Conservation (phyloP, 106 monocot genomes). For the Dendrobium officinale region DNA sequence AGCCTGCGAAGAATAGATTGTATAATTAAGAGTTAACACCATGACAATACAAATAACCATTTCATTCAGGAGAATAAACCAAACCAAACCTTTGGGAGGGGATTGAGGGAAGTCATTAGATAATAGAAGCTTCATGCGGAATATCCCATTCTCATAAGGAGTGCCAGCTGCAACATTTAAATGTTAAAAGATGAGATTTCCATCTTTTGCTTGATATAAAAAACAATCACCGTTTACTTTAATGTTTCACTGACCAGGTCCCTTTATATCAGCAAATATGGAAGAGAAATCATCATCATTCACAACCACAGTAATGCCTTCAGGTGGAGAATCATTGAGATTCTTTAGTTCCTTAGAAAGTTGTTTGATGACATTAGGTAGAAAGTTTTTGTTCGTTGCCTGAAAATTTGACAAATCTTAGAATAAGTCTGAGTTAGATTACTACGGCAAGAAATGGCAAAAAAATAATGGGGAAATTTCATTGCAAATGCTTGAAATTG, state of each 20-base stretch:
- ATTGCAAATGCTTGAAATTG: neutral
- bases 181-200: neutral
- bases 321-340: slow-evolving; percentile 90
- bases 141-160: slow-evolving; percentile 92
- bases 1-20: slow-evolving; percentile 39
- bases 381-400: slow-evolving; percentile 91
- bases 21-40: neutral
- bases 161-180: slow-evolving; percentile 68
- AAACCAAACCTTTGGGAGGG: slow-evolving; percentile 64
- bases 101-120: slow-evolving; percentile 88
- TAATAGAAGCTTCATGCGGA: slow-evolving; percentile 86
- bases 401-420: slow-evolving; percentile 11
- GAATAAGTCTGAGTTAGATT: neutral
- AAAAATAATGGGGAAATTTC: neutral
- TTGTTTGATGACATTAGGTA: slow-evolving; percentile 90
- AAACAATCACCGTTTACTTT: neutral
- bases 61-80: slow-evolving; percentile 11
- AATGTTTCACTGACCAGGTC: slow-evolving; percentile 54
- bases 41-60: neutral
- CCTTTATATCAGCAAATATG: slow-evolving; percentile 96
- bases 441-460: neutral
- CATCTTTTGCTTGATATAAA: neutral
- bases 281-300: slow-evolving; percentile 92
- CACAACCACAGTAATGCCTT: slow-evolving; percentile 85
- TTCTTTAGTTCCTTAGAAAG: slow-evolving; percentile 85